A percentile compares a stretch with the other conserved stretches of the same genome.
phyloP scores from a whole-genome alignment of 306 rosid species.

The Prunus armeniaca region DNA sequence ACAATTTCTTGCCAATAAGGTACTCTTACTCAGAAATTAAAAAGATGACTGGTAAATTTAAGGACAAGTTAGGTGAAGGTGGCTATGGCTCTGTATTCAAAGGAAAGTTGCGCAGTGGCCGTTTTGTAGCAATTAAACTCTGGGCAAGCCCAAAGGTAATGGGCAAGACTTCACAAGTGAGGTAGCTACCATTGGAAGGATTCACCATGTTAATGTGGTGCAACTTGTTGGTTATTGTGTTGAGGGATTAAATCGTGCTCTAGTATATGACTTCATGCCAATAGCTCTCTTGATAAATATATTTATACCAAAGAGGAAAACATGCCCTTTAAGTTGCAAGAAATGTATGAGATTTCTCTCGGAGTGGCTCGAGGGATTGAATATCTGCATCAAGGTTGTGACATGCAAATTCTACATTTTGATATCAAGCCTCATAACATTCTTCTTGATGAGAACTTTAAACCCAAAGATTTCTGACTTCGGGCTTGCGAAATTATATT shows the following conservation, averaged over 20 bases:
- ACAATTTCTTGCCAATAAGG: no score
- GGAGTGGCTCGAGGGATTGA: constrained; percentile 9
- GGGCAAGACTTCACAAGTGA: no score
- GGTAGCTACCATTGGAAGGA: not conserved
- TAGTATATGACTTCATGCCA: constrained; percentile 4
- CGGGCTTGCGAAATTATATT: constrained; percentile 10
- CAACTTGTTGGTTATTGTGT: not conserved
- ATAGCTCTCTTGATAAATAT: not conserved
- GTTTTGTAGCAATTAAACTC: no score
- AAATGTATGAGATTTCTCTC: not conserved
- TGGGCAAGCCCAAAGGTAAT: no score
- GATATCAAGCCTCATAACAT: not conserved
- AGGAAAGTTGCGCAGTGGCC: no score
- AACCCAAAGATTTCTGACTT: constrained; percentile 1
- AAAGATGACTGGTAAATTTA: no score
- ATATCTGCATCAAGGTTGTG: constrained; percentile 14
- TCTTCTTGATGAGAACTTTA: constrained; percentile 4
- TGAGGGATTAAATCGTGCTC: not conserved
- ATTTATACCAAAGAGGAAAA: not conserved
- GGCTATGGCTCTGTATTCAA: no score
- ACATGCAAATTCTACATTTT: constrained; percentile 14
- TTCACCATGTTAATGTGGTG: not conserved
- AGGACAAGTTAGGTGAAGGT: no score
- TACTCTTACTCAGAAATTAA: no score
- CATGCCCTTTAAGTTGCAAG: not conserved